These are phyloP conservation scores for Suhomyces panamericanus DNA, from an alignment of 1,139 yeast species.

Conservation along the genomic window DNA sequence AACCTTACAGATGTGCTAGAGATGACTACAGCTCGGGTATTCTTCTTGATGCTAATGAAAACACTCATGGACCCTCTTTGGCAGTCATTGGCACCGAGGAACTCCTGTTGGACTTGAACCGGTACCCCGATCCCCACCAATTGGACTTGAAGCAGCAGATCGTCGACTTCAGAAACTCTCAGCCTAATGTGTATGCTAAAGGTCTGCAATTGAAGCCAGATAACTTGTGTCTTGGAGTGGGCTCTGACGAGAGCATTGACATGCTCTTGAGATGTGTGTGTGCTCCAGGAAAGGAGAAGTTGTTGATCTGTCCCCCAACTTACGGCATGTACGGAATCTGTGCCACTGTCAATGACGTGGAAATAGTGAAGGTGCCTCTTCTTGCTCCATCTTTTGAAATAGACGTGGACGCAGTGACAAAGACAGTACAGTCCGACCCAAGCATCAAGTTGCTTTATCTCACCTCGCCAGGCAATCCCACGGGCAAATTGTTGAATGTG, in stretches of 20 bases:
- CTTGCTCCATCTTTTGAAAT: slow-evolving; percentile 62
- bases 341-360: slow-evolving; percentile 86
- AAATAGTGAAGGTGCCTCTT: slow-evolving; percentile 67
- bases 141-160: slow-evolving; percentile 70
- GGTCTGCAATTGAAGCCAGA: slow-evolving; percentile 48
- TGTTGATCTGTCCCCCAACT: slow-evolving; percentile 90
- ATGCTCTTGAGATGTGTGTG: slow-evolving; percentile 83
- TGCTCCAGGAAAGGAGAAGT: slow-evolving; percentile 76
- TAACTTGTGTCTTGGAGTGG: slow-evolving; percentile 91
- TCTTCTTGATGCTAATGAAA: slow-evolving; percentile 92
- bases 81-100: slow-evolving; percentile 26
- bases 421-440: slow-evolving; percentile 55
- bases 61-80: slow-evolving; percentile 87
- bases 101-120: slow-evolving; percentile 56
- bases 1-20: slow-evolving; percentile 95
- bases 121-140: slow-evolving; percentile 98
- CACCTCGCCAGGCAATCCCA: slow-evolving; percentile 99
- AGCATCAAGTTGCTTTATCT: slow-evolving; percentile 71
- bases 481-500: slow-evolving; percentile 64
- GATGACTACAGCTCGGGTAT: slow-evolving; percentile 73
- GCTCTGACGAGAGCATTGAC: slow-evolving; percentile 96
- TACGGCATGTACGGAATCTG: slow-evolving; percentile 96
- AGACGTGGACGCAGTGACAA: slow-evolving; percentile 55
- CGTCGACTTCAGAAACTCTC: slow-evolving; percentile 65
- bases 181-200: slow-evolving; percentile 30